Evolutionary conservation across 108 stramenopile genomes (phyloP).

Genomic region (Skeletonema potamos): DNA sequence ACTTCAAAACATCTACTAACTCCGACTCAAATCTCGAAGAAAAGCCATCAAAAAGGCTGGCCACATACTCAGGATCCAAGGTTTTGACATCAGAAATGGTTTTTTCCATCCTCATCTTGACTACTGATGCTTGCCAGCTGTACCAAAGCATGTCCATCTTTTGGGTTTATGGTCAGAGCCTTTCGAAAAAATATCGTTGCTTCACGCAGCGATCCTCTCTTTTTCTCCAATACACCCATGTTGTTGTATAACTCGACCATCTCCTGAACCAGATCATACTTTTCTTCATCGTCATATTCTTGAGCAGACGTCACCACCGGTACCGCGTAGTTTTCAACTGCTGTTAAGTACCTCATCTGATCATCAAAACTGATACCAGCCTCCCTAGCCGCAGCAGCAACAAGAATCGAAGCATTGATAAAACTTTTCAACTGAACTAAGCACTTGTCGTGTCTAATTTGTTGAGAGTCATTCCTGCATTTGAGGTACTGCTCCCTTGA

Average conservation of each 20-base stretch:
- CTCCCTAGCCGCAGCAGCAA: constrained; percentile 29
- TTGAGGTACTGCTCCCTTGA: constrained; percentile 3
- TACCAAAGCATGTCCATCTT: constrained; percentile 30
- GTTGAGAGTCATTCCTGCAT: neutral
- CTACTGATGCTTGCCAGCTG: constrained; percentile 23
- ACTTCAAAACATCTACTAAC: constrained; percentile 21
- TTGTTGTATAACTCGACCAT: constrained; percentile 18
- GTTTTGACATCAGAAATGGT: neutral
- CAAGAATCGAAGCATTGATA: constrained; percentile 16
- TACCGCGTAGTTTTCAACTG: constrained; percentile 5
- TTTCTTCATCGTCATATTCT: neutral
- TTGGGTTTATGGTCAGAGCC: constrained; percentile 25
- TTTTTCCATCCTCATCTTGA: neutral
- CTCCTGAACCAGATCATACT: neutral
- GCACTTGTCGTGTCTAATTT: neutral
- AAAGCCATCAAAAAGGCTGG: constrained; percentile 27
- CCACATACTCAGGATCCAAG: constrained; percentile 19
- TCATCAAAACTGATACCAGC: constrained; percentile 4
- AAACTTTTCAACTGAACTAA: neutral
- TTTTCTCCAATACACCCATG: constrained; percentile 27
- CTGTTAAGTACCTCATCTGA: constrained; percentile 17
- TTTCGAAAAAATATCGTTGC: constrained; percentile 11
- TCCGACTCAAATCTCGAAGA: constrained; percentile 28
- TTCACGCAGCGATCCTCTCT: constrained; percentile 7
- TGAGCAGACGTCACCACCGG: constrained; percentile 1